Base-by-base conservation (phyloP, 2,329 filamentous ascomycete species). In the Aschersonia sp. region DNA sequence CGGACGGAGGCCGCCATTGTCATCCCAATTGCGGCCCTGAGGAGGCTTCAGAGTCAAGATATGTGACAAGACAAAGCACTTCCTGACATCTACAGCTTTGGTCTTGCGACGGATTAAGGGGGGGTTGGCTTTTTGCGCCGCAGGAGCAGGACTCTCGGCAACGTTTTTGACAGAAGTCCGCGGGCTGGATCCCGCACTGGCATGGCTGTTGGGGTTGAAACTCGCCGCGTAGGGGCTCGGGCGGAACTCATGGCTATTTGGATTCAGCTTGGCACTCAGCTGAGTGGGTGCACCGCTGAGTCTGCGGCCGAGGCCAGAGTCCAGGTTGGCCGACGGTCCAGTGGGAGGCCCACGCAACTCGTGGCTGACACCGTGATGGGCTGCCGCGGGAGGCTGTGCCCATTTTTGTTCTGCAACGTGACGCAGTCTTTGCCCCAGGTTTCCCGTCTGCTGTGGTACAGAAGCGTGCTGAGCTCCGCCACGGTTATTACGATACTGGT, bases 1-100 rank as follows among this genome's bases (percentile, higher is more conserved):
- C 31, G 84, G 83, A 39, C 84, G 83, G 47, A 95, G 77, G n/a
- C 87, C 88, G 44, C 81, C 83, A 58, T 92, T 94, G 49, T 80
- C 76, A 37, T 79, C 73, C 71, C 82, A 88, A 52, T 84, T 79
- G 55, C 73, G 70, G 30, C 67, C 72, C 49, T 70, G 66, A 0
- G 71, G 68, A 1, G 76, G 72, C 48, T 69, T 67, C 44, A 78
- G 62, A 0, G 70, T 70, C 63, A 77, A 72, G 52, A 81, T 69
- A 47, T 73, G 68, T 2, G 69, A 64, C 42, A 79, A 59, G 48
- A 79, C 75, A 46, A 66, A 62, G 57, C 73, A 79, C 61, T 87
- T 87, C 60, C 81, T 81, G 60, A 87, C 72, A 48, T 87, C 80
- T 47, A 88, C 70, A 4, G 79, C 72, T 55, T 80, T 76, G 1